A percentile compares a stretch with the other conserved stretches of the same genome.
Evolutionary conservation across 192 early-diverging fungal species (phyloP).

Genomic region (Spinellus fusiger): DNA sequence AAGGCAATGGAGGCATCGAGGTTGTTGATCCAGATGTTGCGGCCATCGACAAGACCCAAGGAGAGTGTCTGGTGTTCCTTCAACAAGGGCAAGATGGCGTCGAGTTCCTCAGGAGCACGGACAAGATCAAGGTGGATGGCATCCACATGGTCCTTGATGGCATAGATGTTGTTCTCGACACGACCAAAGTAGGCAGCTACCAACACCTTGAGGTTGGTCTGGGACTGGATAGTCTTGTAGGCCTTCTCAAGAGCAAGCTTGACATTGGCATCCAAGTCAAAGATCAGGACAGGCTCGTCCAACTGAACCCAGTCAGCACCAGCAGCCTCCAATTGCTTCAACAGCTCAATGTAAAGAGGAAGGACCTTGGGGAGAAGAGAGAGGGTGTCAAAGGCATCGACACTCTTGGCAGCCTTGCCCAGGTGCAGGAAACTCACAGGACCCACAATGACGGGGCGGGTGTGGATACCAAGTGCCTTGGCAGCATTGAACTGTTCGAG

Average conservation of each 20-base stretch:
- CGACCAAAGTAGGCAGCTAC: slow-evolving; percentile 95
- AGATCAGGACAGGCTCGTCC: slow-evolving; percentile 75
- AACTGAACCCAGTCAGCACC: slow-evolving; percentile 83
- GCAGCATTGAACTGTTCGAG: slow-evolving; percentile 88
- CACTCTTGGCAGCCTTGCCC: slow-evolving; percentile 72
- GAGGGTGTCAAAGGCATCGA: slow-evolving; percentile 63
- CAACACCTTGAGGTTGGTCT: slow-evolving; percentile 58
- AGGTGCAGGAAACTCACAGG: slow-evolving; percentile 86
- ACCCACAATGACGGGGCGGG: slow-evolving; percentile 90
- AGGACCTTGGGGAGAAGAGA: slow-evolving; percentile 70
- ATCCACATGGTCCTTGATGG: slow-evolving; percentile 67
- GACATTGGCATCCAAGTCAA: slow-evolving; percentile 50
- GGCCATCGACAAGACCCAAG: slow-evolving; percentile 91
- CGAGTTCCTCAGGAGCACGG: slow-evolving; percentile 75
- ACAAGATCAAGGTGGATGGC: slow-evolving; percentile 91
- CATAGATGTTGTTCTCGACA: slow-evolving; percentile 68
- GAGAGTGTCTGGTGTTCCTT: slow-evolving; percentile 65
- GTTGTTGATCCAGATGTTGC: slow-evolving; percentile 98
- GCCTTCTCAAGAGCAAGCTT: slow-evolving; percentile 54
- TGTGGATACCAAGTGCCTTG: slow-evolving; percentile 82
- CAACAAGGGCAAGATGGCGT: slow-evolving; percentile 58
- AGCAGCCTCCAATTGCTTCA: slow-evolving; percentile 64
- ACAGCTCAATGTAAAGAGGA: slow-evolving; percentile 72
- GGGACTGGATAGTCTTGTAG: slow-evolving; percentile 55
- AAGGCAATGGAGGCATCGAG: slow-evolving; percentile 62